A percentile compares a stretch with the other conserved stretches of the same genome.
These are phyloP conservation scores for Dalbergia oliveri DNA, from an alignment of 306 rosid genomes.

Conservation along the genomic window DNA sequence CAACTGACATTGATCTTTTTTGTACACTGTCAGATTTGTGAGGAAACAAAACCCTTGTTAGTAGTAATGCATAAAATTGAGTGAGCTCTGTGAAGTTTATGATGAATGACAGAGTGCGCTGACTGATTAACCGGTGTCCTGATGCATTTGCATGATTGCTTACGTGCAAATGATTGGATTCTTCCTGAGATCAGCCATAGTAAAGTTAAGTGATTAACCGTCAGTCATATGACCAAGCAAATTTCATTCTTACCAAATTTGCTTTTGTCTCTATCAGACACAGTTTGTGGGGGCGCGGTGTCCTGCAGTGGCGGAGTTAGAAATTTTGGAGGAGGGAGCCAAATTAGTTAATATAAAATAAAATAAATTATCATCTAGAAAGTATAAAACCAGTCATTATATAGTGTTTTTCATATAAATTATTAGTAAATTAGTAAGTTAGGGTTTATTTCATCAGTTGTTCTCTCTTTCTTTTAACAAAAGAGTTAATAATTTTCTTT, in stretches of 20 bases:
- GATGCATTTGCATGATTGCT: constrained; percentile 38
- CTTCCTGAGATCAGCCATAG: constrained; percentile 11
- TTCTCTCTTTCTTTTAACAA: too few relatives aligned
- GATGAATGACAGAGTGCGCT: background rate
- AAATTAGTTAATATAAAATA: too few relatives aligned
- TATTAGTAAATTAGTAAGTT: too few relatives aligned
- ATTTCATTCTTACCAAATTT: background rate
- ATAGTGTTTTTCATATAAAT: too few relatives aligned
- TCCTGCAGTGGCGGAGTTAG: too few relatives aligned
- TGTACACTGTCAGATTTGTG: background rate
- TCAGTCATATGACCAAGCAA: constrained; percentile 28
- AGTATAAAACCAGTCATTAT: too few relatives aligned
- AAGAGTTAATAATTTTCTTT: too few relatives aligned
- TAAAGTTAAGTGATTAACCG: constrained; percentile 4
- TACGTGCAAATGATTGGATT: constrained; percentile 41
- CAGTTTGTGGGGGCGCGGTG: background rate
- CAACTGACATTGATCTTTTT: too few relatives aligned
- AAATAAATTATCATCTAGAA: too few relatives aligned
- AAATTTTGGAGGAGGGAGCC: too few relatives aligned
- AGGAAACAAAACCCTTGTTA: background rate
- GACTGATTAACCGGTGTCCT: constrained; percentile 35
- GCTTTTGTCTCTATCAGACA: constrained; percentile 34
- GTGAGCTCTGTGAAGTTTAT: background rate
- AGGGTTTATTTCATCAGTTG: too few relatives aligned
- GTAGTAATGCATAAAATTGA: background rate